phyloP scores from a whole-genome alignment of 176 grass and related monocot species.

The Triticum aestivum region DNA sequence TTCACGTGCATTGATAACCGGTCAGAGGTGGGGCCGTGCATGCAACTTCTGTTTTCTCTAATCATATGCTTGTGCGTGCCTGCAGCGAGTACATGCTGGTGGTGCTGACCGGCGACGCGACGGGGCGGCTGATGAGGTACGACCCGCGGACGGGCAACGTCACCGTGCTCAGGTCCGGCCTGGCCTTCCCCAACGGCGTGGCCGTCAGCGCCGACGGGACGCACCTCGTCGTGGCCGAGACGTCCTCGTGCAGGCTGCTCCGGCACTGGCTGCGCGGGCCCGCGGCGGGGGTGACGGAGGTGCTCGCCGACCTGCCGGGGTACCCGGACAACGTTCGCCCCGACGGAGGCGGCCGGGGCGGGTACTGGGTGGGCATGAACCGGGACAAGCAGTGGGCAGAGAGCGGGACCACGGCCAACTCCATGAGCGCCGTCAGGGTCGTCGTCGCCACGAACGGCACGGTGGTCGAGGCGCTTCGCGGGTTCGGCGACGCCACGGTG shows the following conservation, averaged over 20 bases:
- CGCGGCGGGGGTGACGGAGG: constrained; percentile 32
- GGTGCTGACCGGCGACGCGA: constrained; percentile 51
- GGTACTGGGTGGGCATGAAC: constrained; percentile 79
- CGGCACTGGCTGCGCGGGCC: constrained; percentile 67
- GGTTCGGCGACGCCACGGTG: constrained; percentile 34
- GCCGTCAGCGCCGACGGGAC: constrained; percentile 57
- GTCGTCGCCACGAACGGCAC: constrained; percentile 25
- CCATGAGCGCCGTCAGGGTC: constrained; percentile 59
- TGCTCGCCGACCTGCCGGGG: constrained; percentile 64
- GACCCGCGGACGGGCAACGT: constrained; percentile 34
- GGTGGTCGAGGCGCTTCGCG: constrained; percentile 44
- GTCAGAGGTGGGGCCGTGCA: not conserved
- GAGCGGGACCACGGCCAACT: not conserved
- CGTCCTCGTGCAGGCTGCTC: constrained; percentile 49
- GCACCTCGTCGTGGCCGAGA: constrained; percentile 66
- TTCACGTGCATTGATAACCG: not conserved
- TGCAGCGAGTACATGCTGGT: constrained; percentile 60
- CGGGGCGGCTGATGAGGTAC: constrained; percentile 69
- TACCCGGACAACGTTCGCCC: constrained; percentile 88
- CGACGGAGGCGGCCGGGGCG: constrained; percentile 13
- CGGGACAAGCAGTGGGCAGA: constrained; percentile 39
- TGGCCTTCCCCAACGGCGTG: constrained; percentile 75
- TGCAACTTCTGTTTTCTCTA: not conserved
- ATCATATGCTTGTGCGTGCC: not conserved
- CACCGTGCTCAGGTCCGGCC: constrained; percentile 48